phyloP scores from a whole-genome alignment of 805 yeast species.

The Suhomyces xylopsoci region DNA sequence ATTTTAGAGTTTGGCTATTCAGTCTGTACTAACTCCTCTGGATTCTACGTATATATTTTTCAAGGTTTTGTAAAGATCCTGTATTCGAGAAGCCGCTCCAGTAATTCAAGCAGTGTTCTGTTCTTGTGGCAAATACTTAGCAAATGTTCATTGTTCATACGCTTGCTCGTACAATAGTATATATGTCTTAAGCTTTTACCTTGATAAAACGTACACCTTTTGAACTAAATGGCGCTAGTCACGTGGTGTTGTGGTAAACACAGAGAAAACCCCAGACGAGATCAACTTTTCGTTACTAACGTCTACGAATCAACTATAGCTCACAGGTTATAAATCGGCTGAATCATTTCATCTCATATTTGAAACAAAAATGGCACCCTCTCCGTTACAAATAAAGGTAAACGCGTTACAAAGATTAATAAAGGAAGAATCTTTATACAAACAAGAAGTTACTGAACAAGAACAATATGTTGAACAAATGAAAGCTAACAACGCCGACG shows the following conservation, averaged over 20 bases:
- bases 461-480: slow-evolving; percentile 45
- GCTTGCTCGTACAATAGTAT: too few relatives aligned
- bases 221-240: neutral
- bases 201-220: neutral
- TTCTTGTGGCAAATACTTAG: neutral
- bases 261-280: neutral
- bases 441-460: slow-evolving; percentile 57
- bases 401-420: slow-evolving; percentile 65
- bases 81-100: too few relatives aligned
- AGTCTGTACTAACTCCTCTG: neutral
- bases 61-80: too few relatives aligned
- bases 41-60: too few relatives aligned
- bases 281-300: neutral
- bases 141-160: too few relatives aligned
- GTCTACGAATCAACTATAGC: neutral
- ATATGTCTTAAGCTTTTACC: too few relatives aligned
- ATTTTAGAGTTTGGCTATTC: too few relatives aligned
- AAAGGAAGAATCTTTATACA: slow-evolving; percentile 64
- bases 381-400: slow-evolving; percentile 66
- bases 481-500: slow-evolving; percentile 49
- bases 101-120: neutral
- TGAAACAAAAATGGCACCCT: slow-evolving; percentile 54
- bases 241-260: neutral
- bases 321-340: neutral
- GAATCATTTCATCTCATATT: neutral